Conservation (phyloP, 2,329 filamentous ascomycete species). For the Thyridium curvatum region DNA sequence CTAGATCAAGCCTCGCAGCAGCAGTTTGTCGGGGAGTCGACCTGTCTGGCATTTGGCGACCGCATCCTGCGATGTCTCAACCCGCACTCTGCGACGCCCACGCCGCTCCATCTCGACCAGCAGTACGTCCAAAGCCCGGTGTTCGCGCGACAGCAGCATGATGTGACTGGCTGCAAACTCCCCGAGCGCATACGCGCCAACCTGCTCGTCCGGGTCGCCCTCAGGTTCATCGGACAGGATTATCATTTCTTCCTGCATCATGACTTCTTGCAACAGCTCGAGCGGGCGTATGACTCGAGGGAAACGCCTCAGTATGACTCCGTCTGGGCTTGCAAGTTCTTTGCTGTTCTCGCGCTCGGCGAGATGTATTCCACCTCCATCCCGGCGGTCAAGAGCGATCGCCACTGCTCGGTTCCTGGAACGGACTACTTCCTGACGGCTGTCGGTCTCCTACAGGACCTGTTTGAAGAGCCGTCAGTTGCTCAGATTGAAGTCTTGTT, state of each 20-base stretch:
- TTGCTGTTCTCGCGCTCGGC: conserved; percentile 34
- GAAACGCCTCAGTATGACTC: conserved; percentile 19
- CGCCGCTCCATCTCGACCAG: conserved; percentile 4
- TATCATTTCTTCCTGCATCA: conserved; percentile 25
- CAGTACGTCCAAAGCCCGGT: not conserved
- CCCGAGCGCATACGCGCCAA: conserved; percentile 20
- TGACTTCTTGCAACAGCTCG: conserved; percentile 28
- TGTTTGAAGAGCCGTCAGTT: conserved; percentile 31
- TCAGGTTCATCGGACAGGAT: conserved; percentile 22
- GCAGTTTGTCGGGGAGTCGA: conserved; percentile 16
- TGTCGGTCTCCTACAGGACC: conserved; percentile 30
- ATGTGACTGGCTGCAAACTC: not conserved
- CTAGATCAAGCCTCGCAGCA: conserved; percentile 16
- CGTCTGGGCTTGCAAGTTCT: conserved; percentile 35
- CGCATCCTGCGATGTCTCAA: conserved; percentile 17
- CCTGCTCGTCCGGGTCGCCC: conserved; percentile 18
- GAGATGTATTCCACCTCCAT: conserved; percentile 32
- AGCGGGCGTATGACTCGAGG: conserved; percentile 17
- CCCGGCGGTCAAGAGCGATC: too few relatives aligned
- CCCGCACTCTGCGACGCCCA: conserved; percentile 14
- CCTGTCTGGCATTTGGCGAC: conserved; percentile 21
- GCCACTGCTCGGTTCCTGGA: conserved; percentile 24
- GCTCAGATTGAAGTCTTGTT: too few relatives aligned
- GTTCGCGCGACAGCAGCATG: too few relatives aligned
- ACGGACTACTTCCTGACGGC: conserved; percentile 34